phyloP scores from a whole-genome alignment of 352 stramenopile genomes.

The Phytophthora multivora region DNA sequence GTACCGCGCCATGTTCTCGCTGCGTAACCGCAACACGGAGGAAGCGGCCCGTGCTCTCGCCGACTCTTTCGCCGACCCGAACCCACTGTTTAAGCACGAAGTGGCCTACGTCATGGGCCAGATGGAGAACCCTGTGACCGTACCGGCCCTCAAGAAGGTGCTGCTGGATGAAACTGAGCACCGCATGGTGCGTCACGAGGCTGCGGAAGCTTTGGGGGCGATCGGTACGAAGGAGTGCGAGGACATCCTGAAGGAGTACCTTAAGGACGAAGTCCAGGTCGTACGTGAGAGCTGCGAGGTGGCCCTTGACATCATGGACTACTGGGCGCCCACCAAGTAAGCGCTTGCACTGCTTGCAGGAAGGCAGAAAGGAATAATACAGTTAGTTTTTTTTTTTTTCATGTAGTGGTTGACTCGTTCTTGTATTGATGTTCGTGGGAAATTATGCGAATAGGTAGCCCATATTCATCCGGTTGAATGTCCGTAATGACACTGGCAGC shows the following conservation, averaged over 20 bases:
- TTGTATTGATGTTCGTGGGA: too few species aligned
- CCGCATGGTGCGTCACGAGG: slow-evolving; percentile 98
- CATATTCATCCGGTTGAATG: slow-evolving; percentile 62
- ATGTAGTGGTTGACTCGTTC: neutral
- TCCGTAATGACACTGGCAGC: slow-evolving; percentile 50
- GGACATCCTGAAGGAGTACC: slow-evolving; percentile 81
- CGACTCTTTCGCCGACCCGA: slow-evolving; percentile 77
- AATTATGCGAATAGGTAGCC: slow-evolving; percentile 63
- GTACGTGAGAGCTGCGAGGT: slow-evolving; percentile 96
- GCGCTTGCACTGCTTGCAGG: neutral
- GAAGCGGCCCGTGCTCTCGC: slow-evolving; percentile 84
- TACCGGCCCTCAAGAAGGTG: slow-evolving; percentile 89
- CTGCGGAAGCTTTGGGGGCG: slow-evolving; percentile 95
- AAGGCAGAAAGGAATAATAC: slow-evolving; percentile 28
- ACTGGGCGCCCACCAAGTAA: slow-evolving; percentile 87
- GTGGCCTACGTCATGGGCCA: slow-evolving; percentile 95
- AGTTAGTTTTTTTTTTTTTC: slow-evolving; percentile 23
- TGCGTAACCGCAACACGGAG: slow-evolving; percentile 95
- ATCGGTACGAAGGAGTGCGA: slow-evolving; percentile 94
- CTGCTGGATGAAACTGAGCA: slow-evolving; percentile 93
- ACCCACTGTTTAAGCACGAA: slow-evolving; percentile 90
- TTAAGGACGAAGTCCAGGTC: slow-evolving; percentile 81
- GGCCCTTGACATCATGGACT: slow-evolving; percentile 97
- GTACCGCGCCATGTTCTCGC: slow-evolving; percentile 98
- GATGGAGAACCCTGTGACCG: slow-evolving; percentile 89